Base-by-base conservation (phyloP, 306 rosid genomes). In the Quercus glauca region DNA sequence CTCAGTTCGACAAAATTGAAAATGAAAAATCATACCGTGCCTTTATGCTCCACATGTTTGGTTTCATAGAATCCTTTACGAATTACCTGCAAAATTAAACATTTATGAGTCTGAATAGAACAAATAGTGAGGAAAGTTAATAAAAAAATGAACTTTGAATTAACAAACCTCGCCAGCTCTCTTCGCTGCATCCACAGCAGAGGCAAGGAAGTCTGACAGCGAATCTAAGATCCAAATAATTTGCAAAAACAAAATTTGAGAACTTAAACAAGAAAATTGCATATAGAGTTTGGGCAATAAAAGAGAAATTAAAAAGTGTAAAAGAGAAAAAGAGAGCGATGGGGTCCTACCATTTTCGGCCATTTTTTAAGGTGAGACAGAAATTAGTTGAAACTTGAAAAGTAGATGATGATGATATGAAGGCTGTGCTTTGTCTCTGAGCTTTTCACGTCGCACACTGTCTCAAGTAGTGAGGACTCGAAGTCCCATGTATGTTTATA, bases 1-100 rank as follows among this genome's bases (percentile, higher is more conserved):
- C 41, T 5, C 31, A 17, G 1, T 5, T 6, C 17, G 6, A 19
- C 3, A 64, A 26, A 64, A n/a, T 3, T 2, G 28, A 56, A 28
- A 75, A 59, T 2, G 5, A 37, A 15, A 17, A 33, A 3, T 45
- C 71, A 78, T 59, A 92, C 99, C 92, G 73, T 83, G 86, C 99
- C 97, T 84, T 95, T 95, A 78, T 93, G 93, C 86, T 93, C 96
- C 6, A 95, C 88, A 73, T 88, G 83, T 80, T 95, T 95, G 80
- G 84, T 89, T 73, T 83, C 83, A 79, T 89, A 90, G 92, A 95
- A 95, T 1, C 93, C 96, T 64, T 88, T 78, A 0, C 92, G 92
- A 86, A 95, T 95, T 72, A 88, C 52, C 98, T 91, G 87, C 67
- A 76, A 82, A 33, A 43, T 76, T 7, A 58, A 33, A 69, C 6